Evolutionary conservation across 2,329 filamentous ascomycete species (phyloP).

Genomic region (Cucurbitaria berberidis): DNA sequence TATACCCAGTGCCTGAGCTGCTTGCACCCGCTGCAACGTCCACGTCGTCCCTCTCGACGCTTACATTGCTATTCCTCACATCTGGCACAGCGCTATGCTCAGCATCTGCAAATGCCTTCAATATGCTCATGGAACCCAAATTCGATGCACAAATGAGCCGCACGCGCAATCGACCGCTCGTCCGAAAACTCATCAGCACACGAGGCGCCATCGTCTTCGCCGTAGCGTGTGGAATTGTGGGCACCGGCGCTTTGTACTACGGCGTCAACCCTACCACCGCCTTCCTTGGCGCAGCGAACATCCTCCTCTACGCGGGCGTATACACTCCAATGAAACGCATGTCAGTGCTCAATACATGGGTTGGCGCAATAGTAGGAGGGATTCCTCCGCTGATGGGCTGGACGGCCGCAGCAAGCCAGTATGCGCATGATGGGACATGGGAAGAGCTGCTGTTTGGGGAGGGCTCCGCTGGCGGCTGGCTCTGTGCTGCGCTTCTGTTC

Average conservation of each 20-base stretch:
- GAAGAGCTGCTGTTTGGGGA: conserved; percentile 77
- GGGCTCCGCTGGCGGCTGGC: conserved; percentile 79
- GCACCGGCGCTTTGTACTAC: conserved; percentile 77
- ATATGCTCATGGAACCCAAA: conserved; percentile 93
- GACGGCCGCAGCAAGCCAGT: conserved; percentile 91
- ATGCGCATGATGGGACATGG: conserved; percentile 69
- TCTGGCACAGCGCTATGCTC: conserved; percentile 85
- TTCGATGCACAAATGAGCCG: conserved; percentile 92
- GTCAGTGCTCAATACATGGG: conserved; percentile 89
- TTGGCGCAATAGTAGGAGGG: conserved; percentile 88
- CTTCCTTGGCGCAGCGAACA: conserved; percentile 82
- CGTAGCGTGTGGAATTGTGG: conserved; percentile 70
- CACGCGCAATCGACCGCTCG: conserved; percentile 89
- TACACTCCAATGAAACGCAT: conserved; percentile 94
- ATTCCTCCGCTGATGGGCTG: conserved; percentile 98
- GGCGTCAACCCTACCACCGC: conserved; percentile 95
- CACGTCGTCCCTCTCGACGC: conserved; percentile 81
- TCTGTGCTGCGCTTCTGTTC: conserved; percentile 82
- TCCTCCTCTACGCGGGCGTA: conserved; percentile 84
- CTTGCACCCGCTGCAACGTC: conserved; percentile 71
- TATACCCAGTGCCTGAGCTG: conserved; percentile 90
- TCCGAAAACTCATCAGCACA: conserved; percentile 76
- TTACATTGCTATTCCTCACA: conserved; percentile 92
- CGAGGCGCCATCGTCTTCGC: conserved; percentile 80
- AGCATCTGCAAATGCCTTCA: conserved; percentile 91